Evolutionary conservation across 2,329 filamentous ascomycete species (phyloP).

Genomic region (Fusarium pseudoanthophilum): DNA sequence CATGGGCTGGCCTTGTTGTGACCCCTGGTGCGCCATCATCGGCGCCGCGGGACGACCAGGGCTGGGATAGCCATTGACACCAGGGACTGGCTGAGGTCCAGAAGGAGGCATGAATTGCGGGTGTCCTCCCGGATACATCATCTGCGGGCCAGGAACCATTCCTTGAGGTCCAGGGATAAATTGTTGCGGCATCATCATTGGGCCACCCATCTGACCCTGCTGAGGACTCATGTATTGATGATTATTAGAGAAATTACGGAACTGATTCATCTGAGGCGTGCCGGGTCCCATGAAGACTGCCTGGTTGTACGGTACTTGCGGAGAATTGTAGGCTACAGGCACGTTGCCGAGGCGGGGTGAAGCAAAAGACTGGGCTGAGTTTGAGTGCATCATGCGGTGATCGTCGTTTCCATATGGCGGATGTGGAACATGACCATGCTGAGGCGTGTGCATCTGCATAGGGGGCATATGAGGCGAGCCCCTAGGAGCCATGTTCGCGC

Average conservation of each 20-base stretch:
- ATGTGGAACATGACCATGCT: conserved; percentile 74
- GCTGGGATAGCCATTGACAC: conserved; percentile 84
- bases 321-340: conserved; percentile 76
- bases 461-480: conserved; percentile 80
- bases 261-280: conserved; percentile 76
- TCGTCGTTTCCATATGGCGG: conserved; percentile 80
- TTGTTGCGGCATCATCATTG: conserved; percentile 85
- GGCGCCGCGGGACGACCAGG: conserved; percentile 81
- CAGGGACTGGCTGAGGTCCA: conserved; percentile 69
- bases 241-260: conserved; percentile 76
- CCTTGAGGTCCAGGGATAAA: conserved; percentile 80
- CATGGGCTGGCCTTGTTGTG: conserved; percentile 85
- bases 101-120: conserved; percentile 72
- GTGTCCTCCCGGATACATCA: conserved; percentile 81
- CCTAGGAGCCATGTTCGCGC: conserved; percentile 72
- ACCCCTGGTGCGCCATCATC: conserved; percentile 95
- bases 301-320: conserved; percentile 77
- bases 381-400: conserved; percentile 88
- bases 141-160: conserved; percentile 76
- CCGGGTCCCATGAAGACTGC: conserved; percentile 77
- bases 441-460: conserved; percentile 80
- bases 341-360: conserved; percentile 82
- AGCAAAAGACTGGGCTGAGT: conserved; percentile 84
- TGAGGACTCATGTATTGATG: conserved; percentile 78
- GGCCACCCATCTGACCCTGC: conserved; percentile 75